Evolutionary conservation across 139 green algal species (phyloP), one percentile per base, ranked within the genome.

Genomic region (Micractinium sp.): DNA sequence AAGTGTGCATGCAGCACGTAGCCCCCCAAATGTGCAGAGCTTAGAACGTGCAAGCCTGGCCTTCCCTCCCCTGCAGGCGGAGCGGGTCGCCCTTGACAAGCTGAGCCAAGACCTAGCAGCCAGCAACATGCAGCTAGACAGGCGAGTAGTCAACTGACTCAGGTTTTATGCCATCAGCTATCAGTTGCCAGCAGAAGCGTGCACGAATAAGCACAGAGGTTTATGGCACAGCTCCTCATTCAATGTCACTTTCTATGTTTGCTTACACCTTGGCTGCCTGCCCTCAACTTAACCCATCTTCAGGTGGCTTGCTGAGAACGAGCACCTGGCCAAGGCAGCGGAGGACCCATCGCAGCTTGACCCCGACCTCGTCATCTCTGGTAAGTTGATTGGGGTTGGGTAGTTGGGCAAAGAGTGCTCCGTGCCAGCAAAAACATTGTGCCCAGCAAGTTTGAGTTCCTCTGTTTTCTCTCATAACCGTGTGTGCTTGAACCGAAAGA

Each of bases 291-390:
- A 3, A 33, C 3, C 47, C 16, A 16, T 31, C 29, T 56, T 66
- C 83, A 87, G 83, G 0, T 98, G 95, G 94, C 93, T 98, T 53
- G 92, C 92, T 0, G 91, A 91, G 15, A 95, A 98, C 89, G 95
- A 98, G 77, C 81, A 85, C 83, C 92, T 94, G 71, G 87, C 79
- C 13, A 47, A 35, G 71, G 63, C 47, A 3, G 56, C 67, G 41
- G 88, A 79, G 18, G 47, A 90, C 33, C 67, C 41, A 9, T n/a
- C 35, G 29, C 16, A 41, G 19, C 35, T 90, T 2, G 81, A 92
- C 25, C 23, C 89, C 13, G 92, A 94, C 85, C 69, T 74, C 1
- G 90, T 91, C 0, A 92, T 98, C 80, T 38, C 67, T 23, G 83
- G 83, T 80, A 36, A 1, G 81, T n/a, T 29, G 16, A 31, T 36